A percentile compares a stretch with the other conserved stretches of the same genome.
These are phyloP conservation scores for Plenodomus lindquistii DNA, from an alignment of 2,329 filamentous ascomycete genomes.

Conservation along the genomic window DNA sequence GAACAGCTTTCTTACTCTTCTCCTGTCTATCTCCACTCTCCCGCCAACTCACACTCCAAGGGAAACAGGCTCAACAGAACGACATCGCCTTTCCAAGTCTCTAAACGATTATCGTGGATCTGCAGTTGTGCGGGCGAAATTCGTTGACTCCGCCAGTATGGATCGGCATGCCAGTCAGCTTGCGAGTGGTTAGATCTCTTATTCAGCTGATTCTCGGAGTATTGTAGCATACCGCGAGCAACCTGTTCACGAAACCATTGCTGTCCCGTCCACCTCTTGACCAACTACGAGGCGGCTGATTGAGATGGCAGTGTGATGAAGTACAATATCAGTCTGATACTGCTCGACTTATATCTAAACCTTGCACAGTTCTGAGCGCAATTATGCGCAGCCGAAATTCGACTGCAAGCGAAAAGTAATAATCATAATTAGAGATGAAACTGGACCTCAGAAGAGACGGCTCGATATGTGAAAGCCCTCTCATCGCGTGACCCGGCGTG, in stretches of 20 bases:
- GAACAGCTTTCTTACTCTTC: slow-evolving; percentile 9
- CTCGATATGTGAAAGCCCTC: too few species aligned
- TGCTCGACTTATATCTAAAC: too few species aligned
- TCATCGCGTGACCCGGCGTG: too few species aligned
- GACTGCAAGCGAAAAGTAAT: too few species aligned
- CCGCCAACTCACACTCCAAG: slow-evolving; percentile 40
- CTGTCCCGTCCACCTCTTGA: too few species aligned
- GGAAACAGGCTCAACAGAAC: slow-evolving; percentile 46
- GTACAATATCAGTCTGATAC: too few species aligned
- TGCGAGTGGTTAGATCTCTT: background rate
- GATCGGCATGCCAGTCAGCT: slow-evolving; percentile 43
- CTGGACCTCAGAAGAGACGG: too few species aligned
- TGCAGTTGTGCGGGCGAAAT: slow-evolving; percentile 47
- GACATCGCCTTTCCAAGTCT: slow-evolving; percentile 34
- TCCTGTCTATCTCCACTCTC: slow-evolving; percentile 27
- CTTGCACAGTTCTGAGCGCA: too few species aligned
- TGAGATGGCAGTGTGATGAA: too few species aligned
- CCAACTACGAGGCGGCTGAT: too few species aligned
- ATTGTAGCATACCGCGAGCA: background rate
- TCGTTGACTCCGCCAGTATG: slow-evolving; percentile 45
- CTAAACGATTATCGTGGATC: slow-evolving; percentile 46
- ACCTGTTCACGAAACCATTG: background rate
- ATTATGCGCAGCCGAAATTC: too few species aligned
- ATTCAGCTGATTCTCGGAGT: background rate
- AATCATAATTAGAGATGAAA: too few species aligned